Conservation (phyloP, 768 basidiomycete species). For the Polyporus arcularius region DNA sequence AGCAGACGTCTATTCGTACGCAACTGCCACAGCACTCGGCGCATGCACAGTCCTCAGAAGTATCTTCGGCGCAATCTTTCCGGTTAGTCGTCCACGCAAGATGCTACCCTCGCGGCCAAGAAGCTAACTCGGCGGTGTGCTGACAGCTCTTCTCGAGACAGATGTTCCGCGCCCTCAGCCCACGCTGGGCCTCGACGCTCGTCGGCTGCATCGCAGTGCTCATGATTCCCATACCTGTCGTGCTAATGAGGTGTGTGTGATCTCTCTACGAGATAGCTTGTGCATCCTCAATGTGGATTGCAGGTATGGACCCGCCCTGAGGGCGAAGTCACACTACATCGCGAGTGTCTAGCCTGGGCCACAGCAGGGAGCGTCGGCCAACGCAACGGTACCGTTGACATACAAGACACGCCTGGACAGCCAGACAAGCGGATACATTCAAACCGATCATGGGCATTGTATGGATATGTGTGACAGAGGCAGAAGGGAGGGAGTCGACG, state of each 20-base stretch:
- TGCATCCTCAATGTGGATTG: background rate
- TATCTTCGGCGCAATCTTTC: slow-evolving; percentile 42
- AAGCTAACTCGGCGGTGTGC: background rate
- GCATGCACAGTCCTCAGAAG: slow-evolving; percentile 55
- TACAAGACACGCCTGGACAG: background rate
- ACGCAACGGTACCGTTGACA: background rate
- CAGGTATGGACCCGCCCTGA: slow-evolving; percentile 14
- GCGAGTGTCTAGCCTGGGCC: no score
- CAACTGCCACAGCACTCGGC: slow-evolving; percentile 60
- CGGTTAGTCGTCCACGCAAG: slow-evolving; percentile 5
- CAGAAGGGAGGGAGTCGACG: background rate
- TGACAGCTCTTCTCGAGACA: slow-evolving; percentile 48
- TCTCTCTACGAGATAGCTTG: background rate
- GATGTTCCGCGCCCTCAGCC: slow-evolving; percentile 53
- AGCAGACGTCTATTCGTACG: slow-evolving; percentile 49
- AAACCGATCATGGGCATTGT: background rate
- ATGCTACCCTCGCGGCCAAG: background rate
- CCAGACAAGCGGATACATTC: background rate
- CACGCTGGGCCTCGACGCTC: slow-evolving; percentile 61
- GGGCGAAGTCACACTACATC: slow-evolving; percentile 3
- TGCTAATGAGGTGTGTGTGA: slow-evolving; percentile 20
- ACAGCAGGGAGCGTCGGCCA: no score
- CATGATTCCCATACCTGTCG: slow-evolving; percentile 46
- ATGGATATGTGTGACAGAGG: background rate
- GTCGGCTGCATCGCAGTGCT: slow-evolving; percentile 51